These are phyloP conservation scores for Diphasiastrum complanatum DNA, from an alignment of 83 land plant species.

Conservation along the genomic window DNA sequence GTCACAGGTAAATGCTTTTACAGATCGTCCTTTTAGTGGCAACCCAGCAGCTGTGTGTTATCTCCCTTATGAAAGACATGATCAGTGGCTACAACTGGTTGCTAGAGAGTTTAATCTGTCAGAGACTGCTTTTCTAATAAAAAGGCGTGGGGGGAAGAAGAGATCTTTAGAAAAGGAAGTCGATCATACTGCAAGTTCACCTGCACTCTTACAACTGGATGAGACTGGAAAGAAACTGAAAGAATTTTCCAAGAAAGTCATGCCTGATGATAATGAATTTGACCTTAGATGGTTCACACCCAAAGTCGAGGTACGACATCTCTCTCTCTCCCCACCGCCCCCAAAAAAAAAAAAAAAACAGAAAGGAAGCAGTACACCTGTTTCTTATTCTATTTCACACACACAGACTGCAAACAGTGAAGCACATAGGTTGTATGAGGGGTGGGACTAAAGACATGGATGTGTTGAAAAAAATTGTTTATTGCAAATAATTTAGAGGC, in stretches of 20 bases:
- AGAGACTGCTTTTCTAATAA: constrained; percentile 42
- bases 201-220: constrained; percentile 9
- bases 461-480: too few relatives aligned
- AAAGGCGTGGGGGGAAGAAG: constrained; percentile 12
- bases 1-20: constrained; percentile 41
- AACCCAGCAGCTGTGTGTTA: constrained; percentile 46
- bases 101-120: constrained; percentile 48
- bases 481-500: too few relatives aligned
- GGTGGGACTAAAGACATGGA: too few relatives aligned
- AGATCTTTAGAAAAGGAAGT: background rate
- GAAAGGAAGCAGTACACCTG: too few relatives aligned
- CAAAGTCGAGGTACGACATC: constrained; percentile 38
- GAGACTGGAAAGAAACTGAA: constrained; percentile 18
- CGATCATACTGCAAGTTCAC: background rate
- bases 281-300: constrained; percentile 50
- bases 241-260: background rate
- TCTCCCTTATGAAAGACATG: constrained; percentile 31
- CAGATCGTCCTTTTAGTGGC: constrained; percentile 37
- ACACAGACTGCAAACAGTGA: too few relatives aligned
- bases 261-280: constrained; percentile 29
- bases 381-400: too few relatives aligned
- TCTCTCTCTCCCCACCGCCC: too few relatives aligned
- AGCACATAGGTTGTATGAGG: too few relatives aligned
- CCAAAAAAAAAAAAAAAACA: too few relatives aligned
- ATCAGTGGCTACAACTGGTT: constrained; percentile 38